phyloP scores from a whole-genome alignment of 768 basidiomycete species.

The Boletus insuetus region DNA sequence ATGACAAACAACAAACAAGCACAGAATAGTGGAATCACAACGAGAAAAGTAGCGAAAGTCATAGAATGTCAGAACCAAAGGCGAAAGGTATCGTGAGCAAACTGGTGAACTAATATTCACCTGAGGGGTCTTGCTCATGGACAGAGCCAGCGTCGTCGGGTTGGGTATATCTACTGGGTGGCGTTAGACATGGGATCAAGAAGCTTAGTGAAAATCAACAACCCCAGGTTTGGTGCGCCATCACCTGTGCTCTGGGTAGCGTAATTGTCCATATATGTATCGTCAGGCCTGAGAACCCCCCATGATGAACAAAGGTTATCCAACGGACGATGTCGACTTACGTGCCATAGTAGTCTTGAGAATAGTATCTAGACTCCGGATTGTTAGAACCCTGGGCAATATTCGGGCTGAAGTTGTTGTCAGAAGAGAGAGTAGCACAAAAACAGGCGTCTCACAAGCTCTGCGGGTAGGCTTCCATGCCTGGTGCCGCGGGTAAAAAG shows the following conservation, averaged over 20 bases:
- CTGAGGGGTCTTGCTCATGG: constrained; percentile 3
- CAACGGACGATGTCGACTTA: constrained; percentile 1
- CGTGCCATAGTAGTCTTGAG: constrained; percentile 5
- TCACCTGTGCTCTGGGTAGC: not conserved
- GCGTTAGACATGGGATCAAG: constrained; percentile 10
- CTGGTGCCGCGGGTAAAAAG: not conserved
- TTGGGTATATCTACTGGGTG: constrained; percentile 12
- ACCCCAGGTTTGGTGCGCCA: constrained; percentile 10
- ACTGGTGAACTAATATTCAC: constrained; percentile 9
- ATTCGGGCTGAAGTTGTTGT: constrained; percentile 10
- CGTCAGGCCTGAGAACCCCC: not conserved
- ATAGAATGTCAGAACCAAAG: not conserved
- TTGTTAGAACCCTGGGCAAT: not conserved
- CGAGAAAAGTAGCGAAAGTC: constrained; percentile 1
- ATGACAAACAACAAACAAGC: not conserved
- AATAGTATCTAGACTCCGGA: not conserved
- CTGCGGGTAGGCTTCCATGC: constrained; percentile 5
- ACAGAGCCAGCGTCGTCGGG: not conserved
- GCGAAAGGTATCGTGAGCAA: not conserved
- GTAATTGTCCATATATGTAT: constrained; percentile 6
- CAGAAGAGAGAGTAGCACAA: not conserved
- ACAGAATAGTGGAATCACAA: not conserved
- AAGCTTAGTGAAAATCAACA: constrained; percentile 8
- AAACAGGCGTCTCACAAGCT: constrained; percentile 14
- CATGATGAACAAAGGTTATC: not conserved